These are phyloP conservation scores for Lanmaoa pseudosensibilis DNA, from an alignment of 768 basidiomycete species.

Conservation along the genomic window DNA sequence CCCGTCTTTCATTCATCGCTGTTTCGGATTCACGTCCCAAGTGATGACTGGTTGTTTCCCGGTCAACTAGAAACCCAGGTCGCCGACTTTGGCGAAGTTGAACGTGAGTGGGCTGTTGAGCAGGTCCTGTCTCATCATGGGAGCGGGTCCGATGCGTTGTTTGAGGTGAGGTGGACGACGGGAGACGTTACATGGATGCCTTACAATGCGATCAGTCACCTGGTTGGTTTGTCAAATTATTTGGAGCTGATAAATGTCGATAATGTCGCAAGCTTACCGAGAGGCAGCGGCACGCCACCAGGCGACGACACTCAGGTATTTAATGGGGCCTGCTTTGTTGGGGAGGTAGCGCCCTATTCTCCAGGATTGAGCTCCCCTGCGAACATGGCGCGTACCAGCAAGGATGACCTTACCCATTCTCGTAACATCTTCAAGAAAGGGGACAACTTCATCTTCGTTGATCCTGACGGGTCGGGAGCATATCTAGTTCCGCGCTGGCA, in stretches of 20 bases:
- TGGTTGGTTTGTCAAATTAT: neutral
- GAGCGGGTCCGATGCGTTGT: neutral
- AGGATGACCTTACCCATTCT: no score
- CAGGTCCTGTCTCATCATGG: neutral
- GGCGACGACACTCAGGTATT: neutral
- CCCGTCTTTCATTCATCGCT: constrained; percentile 35
- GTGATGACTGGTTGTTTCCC: constrained; percentile 30
- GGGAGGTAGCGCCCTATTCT: no score
- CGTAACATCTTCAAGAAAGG: no score
- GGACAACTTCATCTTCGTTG: no score
- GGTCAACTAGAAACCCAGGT: constrained; percentile 20
- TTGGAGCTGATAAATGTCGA: neutral
- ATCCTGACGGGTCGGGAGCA: no score
- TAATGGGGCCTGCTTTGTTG: neutral
- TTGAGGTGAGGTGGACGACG: neutral
- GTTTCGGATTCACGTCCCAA: constrained; percentile 25
- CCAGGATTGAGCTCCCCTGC: no score
- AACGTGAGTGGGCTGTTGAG: neutral
- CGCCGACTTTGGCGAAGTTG: constrained; percentile 6
- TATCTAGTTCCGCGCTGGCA: no score
- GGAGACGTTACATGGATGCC: neutral
- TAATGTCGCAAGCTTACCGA: neutral
- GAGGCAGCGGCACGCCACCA: neutral
- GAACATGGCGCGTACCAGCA: no score
- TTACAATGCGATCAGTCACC: neutral